Base-by-base conservation (phyloP, 306 rosid species). In the Corylus avellana region DNA sequence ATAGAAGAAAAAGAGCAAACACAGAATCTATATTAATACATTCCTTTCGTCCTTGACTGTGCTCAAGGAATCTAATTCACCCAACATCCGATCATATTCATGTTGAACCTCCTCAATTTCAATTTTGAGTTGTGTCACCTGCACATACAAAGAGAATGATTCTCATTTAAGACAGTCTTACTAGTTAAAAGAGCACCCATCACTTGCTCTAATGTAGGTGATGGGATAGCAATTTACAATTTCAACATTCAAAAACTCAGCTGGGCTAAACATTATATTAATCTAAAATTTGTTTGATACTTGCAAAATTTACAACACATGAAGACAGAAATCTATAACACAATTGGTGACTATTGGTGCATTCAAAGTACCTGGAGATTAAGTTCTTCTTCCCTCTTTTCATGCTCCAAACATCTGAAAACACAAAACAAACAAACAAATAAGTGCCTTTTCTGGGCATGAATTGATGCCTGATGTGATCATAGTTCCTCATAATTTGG, bases 371-470 rank as follows among this genome's bases (percentile, higher is more conserved):
- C 99, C 99, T 88, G 89, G 59, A 79, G 81, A 78, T 82, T 76
- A 78, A 89, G 91, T 75, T 88, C 84, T 84, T 84, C 87, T 76
- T 79, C 85, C 67, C 70, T 76, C 88, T 80, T 85, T 54, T 79
- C 89, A 70, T 76, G 86, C 81, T 90, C 92, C 79, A 76, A 73
- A 56, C 89, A 93, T 75, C 99, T 95, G 91, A 77, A 78, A 66
- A 84, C 12, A 57, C 32, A 56, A 64, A 39, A 69, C 54, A 54
- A 64, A 69, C 20, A 7, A 12, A 80, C 3, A 77, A 18, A 77
- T 54, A 67, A 83, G 68, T 42, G 5, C 7, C 14, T 79, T 74
- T 11, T 8, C 8, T 39, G 12, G 4, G 72, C 72, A 39, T 67
- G 51, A 67, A 5, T 42, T 67, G 51, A 63, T 63, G 70, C n/a